Percentiles rank a stretch among this genome's conserved stretches.
phyloP scores from a whole-genome alignment of 139 green algal species.

The Chlamydomonas sphaeroides region DNA sequence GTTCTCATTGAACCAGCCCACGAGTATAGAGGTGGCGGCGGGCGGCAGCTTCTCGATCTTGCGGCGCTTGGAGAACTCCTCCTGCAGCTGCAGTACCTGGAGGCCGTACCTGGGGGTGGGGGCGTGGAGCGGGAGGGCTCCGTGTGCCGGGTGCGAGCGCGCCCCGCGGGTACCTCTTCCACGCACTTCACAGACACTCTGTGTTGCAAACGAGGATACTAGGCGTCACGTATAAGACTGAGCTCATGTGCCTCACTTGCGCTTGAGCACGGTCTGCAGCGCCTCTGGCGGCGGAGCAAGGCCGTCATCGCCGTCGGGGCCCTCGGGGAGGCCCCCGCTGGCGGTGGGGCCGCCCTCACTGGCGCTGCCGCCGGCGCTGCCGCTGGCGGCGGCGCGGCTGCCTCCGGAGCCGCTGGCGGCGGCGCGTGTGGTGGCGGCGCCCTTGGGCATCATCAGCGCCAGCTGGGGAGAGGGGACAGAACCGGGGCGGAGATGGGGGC shows the following conservation, averaged over 20 bases:
- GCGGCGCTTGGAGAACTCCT: constrained; percentile 40
- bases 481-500: neutral
- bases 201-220: neutral
- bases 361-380: neutral
- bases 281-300: too few relatives aligned
- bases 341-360: neutral
- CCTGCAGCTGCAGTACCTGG: constrained; percentile 35
- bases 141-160: too few relatives aligned
- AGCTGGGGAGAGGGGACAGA: too few relatives aligned
- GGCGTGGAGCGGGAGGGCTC: too few relatives aligned
- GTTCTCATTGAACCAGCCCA: constrained; percentile 47
- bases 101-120: constrained; percentile 39
- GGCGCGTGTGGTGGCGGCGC: too few relatives aligned
- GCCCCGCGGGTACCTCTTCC: too few relatives aligned
- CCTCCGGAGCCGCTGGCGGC: neutral
- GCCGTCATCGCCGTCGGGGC: neutral
- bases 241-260: neutral
- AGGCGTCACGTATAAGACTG: neutral
- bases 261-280: constrained; percentile 9
- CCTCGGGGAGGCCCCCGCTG: too few relatives aligned
- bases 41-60: constrained; percentile 52
- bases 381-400: neutral
- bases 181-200: too few relatives aligned
- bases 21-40: constrained; percentile 26
- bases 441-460: too few relatives aligned